Evolutionary conservation across 2,329 filamentous ascomycete species (phyloP), one percentile per base, ranked within the genome.

Genomic region (Beauveria sp.): DNA sequence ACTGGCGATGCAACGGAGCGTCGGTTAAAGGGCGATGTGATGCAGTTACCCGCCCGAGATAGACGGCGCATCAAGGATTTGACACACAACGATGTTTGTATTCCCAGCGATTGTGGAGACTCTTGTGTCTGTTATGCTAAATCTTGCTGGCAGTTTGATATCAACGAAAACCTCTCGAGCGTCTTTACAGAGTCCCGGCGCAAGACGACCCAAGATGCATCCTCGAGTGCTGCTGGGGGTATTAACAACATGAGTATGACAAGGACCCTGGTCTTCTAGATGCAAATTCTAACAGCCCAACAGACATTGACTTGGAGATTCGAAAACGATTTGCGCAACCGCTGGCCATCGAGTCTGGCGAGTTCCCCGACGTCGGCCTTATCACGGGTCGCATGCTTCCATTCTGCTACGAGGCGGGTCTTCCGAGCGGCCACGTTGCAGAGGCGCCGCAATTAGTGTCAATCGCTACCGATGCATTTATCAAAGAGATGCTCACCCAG

Each of bases 191-290:
- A 86, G 22, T 74, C 79, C 24, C 77, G 80, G 63, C 77, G 79
- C 49, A 74, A 77, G 62, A 69, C 76, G 12, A 76, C 77, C 56
- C 71, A 87, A 34, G 84, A 90, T 62, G 82, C 86, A 9, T 86
- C 88, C 28, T 81, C 87, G 31, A 87, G 86, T 69, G 88, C 88
- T 26, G 68, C 64, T n/a, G 88, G 86, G 31, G 88, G 88, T 22
- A 81, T 93, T 51, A 92, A 90, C 67, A 91, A 86, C 67, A 88
- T 93, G 80, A 96, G 88, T 91, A 79, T 71, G 87, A 76, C 38
- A 9, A 43, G 26, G 38, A 5, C 1, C 5, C 20, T 20, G 20
- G 20, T 10, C 18, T n/a, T 26, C 12, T 43, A 46, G 8, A 22
- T 31, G 5, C 26, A 16, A 20, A 14, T 20, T 46, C 67, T 74